Evolutionary conservation across 164 flowering plant genomes (phyloP).

Genomic region (Magnolia changhungtana): DNA sequence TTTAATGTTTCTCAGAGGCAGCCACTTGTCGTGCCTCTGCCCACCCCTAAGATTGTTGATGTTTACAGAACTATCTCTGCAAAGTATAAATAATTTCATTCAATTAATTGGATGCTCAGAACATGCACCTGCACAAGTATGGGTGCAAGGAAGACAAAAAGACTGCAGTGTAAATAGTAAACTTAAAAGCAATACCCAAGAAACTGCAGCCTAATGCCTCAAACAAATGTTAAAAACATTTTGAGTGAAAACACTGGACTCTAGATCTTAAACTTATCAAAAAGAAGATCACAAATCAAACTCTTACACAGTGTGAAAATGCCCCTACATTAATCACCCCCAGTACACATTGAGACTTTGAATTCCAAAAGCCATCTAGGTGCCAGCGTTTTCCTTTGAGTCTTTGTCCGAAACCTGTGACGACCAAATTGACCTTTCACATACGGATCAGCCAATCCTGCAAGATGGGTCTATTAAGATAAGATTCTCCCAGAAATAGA

Average conservation of each 20-base stretch:
- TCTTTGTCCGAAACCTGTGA: slow-evolving; percentile 71
- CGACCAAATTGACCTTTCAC: slow-evolving; percentile 84
- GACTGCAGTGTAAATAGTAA: background rate
- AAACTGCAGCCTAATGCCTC: background rate
- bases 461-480: slow-evolving; percentile 17
- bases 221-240: background rate
- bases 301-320: no score
- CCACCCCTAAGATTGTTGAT: slow-evolving; percentile 59
- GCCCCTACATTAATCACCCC: no score
- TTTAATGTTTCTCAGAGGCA: slow-evolving; percentile 74
- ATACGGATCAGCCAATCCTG: slow-evolving; percentile 99
- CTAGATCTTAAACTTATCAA: no score
- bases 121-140: background rate
- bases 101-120: background rate
- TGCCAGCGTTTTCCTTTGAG: slow-evolving; percentile 64
- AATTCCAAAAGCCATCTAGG: slow-evolving; percentile 96
- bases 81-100: slow-evolving; percentile 4
- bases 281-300: no score
- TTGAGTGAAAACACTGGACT: background rate
- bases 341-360: slow-evolving; percentile 56
- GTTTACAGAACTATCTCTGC: slow-evolving; percentile 66
- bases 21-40: slow-evolving; percentile 84
- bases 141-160: background rate
- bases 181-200: background rate
- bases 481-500: background rate